Evolutionary conservation across 495 filamentous ascomycete genomes (phyloP), one percentile per base, ranked within the genome.

Genomic region (Annulohypoxylon nitens): DNA sequence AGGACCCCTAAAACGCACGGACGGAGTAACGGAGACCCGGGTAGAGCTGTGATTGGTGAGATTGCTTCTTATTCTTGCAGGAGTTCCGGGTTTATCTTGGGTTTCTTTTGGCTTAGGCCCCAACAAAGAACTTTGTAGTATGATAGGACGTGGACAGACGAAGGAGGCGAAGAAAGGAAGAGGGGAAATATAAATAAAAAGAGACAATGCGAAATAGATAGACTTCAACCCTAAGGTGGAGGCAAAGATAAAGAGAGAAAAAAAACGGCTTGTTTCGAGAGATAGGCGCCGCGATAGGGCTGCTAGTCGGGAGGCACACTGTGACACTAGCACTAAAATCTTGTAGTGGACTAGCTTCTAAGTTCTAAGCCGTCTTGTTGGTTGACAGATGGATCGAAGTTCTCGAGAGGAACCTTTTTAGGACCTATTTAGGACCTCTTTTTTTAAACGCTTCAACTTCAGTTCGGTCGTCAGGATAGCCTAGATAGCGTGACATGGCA

Each of bases 401-500:
- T 4, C 60, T 70, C 54, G 45, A 37, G 51, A 67, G n/a, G 41
- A 39, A 25, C 36, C 51, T 54, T 61, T 63, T 30, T 30, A 30
- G 30, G 30, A 30, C 30, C 5, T 30, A 30, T 30, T 30, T 30
- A 4, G 41, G 36, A 25, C 36, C 51, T 54, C 57, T 63, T 39
- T 39, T 39, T 39, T 50, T 58, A 43, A 64, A 73, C n/a, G 33
- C 36, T 68, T 69, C 48, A 25, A 53, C n/a, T 66, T 58, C 61
- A 30, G 33, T 41, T 37, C 14, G 26, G 34, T 64, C 65, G 51
- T 37, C 45, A 57, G 55, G 69, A 76, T 78, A 69, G 51, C 26
- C 45, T 61, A 61, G 69, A 76, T 78, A 76, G 70, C 71, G 63
- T 71, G 75, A 71, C 74, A 76, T 78, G 67, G 71, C 71, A 75